Percentiles rank a stretch among this genome's conserved stretches.
Evolutionary conservation across 257 asterid genomes (phyloP).

Genomic region (Solanum piurae): DNA sequence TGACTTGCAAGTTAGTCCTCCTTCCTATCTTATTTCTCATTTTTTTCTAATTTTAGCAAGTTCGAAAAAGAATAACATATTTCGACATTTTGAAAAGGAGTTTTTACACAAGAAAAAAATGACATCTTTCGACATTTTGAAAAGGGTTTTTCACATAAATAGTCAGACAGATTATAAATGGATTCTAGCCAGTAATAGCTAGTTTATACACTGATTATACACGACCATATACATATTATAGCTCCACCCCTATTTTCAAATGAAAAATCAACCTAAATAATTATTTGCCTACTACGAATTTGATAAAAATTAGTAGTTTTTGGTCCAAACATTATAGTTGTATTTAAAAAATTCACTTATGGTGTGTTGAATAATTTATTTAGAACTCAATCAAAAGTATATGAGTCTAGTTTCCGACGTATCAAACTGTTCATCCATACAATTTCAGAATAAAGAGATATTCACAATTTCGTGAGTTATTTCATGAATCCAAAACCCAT

Average conservation of each 20-base stretch:
- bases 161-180: too few species aligned
- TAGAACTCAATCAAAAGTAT: neutral
- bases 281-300: too few species aligned
- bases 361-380: neutral
- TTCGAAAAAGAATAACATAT: neutral
- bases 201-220: too few species aligned
- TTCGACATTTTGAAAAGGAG: neutral
- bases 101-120: neutral
- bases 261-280: too few species aligned
- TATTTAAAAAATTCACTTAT: neutral
- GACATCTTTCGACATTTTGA: neutral
- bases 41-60: neutral
- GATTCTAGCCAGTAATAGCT: neutral
- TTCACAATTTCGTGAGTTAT: too few species aligned
- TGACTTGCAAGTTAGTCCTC: constrained; percentile 55
- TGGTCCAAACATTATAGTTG: accelerated
- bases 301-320: neutral
- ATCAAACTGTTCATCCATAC: neutral
- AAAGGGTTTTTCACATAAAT: too few species aligned
- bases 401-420: accelerated
- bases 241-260: neutral
- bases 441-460: too few species aligned
- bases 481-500: neutral
- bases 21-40: neutral
- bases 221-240: neutral